Percentiles rank a stretch among this genome's conserved stretches.
Conservation (phyloP, 2,329 filamentous ascomycete species). For the Pestalotiopsis sp. region DNA sequence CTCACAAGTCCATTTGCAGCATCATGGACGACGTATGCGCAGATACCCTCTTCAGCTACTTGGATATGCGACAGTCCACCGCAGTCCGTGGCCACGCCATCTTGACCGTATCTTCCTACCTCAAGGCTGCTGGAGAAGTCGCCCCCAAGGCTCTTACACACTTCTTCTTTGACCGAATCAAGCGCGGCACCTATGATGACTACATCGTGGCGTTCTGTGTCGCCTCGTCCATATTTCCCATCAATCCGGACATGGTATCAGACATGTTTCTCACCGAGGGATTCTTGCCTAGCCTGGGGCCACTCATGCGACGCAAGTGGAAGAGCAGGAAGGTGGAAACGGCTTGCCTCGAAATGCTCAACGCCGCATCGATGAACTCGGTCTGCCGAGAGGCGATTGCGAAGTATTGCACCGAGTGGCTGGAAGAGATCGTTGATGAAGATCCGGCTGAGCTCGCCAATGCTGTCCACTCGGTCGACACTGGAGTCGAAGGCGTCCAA, state of each 20-base stretch:
- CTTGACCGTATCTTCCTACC: conserved; percentile 79
- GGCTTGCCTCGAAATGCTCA: conserved; percentile 85
- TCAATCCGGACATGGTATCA: conserved; percentile 75
- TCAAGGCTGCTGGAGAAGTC: conserved; percentile 74
- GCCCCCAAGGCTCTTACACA: conserved; percentile 71
- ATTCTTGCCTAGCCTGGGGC: conserved; percentile 77
- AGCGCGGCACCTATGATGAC: conserved; percentile 80
- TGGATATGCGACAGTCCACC: conserved; percentile 80
- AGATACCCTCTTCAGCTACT: conserved; percentile 82
- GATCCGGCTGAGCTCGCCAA: conserved; percentile 60
- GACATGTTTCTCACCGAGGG: conserved; percentile 86
- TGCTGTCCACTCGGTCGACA: conserved; percentile 52
- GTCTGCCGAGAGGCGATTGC: conserved; percentile 81
- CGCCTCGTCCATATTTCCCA: conserved; percentile 84
- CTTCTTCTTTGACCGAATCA: conserved; percentile 74
- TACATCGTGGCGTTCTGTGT: conserved; percentile 91
- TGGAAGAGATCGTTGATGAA: conserved; percentile 80
- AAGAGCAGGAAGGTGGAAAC: conserved; percentile 87
- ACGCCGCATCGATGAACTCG: conserved; percentile 85
- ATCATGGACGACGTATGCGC: conserved; percentile 76
- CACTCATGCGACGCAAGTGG: conserved; percentile 76
- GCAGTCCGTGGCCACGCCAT: conserved; percentile 80
- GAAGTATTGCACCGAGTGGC: conserved; percentile 84
- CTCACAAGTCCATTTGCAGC: conserved; percentile 52
- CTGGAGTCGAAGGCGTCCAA: conserved; percentile 59